Evolutionary conservation across 2,329 filamentous ascomycete genomes (phyloP).

Genomic region (Elsinoe arachidis): DNA sequence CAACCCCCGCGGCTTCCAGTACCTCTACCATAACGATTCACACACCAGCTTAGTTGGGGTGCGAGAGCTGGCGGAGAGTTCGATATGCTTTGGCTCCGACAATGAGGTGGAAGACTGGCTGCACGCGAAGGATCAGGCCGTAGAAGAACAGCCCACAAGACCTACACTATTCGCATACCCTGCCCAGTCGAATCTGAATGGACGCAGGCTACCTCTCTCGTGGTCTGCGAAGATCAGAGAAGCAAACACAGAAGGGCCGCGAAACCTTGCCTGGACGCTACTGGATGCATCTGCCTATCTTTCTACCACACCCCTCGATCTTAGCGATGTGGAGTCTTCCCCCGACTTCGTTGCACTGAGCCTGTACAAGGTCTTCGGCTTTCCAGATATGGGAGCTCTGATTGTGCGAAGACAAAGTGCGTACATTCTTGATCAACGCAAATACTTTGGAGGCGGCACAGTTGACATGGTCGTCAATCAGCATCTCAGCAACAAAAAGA

Average conservation of each 20-base stretch:
- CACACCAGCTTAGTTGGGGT: slow-evolving; percentile 84
- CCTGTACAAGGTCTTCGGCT: slow-evolving; percentile 95
- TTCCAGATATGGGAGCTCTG: slow-evolving; percentile 80
- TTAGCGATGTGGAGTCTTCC: slow-evolving; percentile 51
- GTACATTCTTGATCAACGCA: slow-evolving; percentile 52
- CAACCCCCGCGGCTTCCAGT: slow-evolving; percentile 60
- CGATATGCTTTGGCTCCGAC: slow-evolving; percentile 58
- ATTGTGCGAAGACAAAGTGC: slow-evolving; percentile 68
- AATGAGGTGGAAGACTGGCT: slow-evolving; percentile 56
- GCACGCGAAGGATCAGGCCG: slow-evolving; percentile 28
- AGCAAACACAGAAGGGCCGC: slow-evolving; percentile 27
- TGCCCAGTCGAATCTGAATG: slow-evolving; percentile 89
- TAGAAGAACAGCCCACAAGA: slow-evolving; percentile 22
- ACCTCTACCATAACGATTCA: slow-evolving; percentile 71
- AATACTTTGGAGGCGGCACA: slow-evolving; percentile 89
- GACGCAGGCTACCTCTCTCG: slow-evolving; percentile 59
- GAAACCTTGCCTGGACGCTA: slow-evolving; percentile 49
- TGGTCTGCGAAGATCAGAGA: slow-evolving; percentile 48
- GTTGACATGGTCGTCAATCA: slow-evolving; percentile 70
- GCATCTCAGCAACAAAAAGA: no score
- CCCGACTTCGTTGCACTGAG: slow-evolving; percentile 85
- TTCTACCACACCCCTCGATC: slow-evolving; percentile 66
- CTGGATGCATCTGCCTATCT: slow-evolving; percentile 77
- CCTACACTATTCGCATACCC: slow-evolving; percentile 66
- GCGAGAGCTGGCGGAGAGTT: slow-evolving; percentile 58